Evolutionary conservation across 257 asterid genomes (phyloP).

Genomic region (Fraxinus cuspidata): DNA sequence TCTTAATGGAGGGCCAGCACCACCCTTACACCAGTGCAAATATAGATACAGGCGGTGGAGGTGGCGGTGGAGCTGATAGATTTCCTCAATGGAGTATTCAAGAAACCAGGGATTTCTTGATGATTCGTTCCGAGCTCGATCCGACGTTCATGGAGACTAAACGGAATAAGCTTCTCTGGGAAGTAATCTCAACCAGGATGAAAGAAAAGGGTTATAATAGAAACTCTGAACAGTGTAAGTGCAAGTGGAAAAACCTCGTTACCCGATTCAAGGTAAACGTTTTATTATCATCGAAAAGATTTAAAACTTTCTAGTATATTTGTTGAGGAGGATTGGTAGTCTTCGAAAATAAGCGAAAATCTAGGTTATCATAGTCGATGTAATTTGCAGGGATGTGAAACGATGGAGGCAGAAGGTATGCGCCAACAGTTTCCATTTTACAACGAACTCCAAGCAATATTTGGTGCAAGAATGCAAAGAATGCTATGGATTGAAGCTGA

Average conservation of each 20-base stretch:
- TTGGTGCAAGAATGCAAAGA: slow-evolving; percentile 74
- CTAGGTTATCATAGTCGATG: no score
- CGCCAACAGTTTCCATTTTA: slow-evolving; percentile 89
- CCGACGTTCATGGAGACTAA: slow-evolving; percentile 89
- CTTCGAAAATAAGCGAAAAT: no score
- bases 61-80: slow-evolving; percentile 57
- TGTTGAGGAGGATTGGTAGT: no score
- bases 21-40: slow-evolving; percentile 44
- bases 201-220: slow-evolving; percentile 80
- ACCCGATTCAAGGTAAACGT: slow-evolving; percentile 76
- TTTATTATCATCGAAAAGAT: background rate
- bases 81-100: slow-evolving; percentile 97
- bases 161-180: slow-evolving; percentile 88
- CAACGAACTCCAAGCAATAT: slow-evolving; percentile 76
- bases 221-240: slow-evolving; percentile 96
- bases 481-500: slow-evolving; percentile 97
- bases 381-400: slow-evolving; percentile 73
- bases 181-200: slow-evolving; percentile 80
- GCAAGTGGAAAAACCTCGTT: slow-evolving; percentile 98
- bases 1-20: slow-evolving; percentile 42
- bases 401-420: slow-evolving; percentile 76
- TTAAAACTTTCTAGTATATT: background rate
- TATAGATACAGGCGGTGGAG: slow-evolving; percentile 44
- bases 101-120: slow-evolving; percentile 82
- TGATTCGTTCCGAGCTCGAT: slow-evolving; percentile 86